Evolutionary conservation across 2,329 filamentous ascomycete species (phyloP), one percentile per base, ranked within the genome.

Genomic region (Pestalotiopsis sp.): DNA sequence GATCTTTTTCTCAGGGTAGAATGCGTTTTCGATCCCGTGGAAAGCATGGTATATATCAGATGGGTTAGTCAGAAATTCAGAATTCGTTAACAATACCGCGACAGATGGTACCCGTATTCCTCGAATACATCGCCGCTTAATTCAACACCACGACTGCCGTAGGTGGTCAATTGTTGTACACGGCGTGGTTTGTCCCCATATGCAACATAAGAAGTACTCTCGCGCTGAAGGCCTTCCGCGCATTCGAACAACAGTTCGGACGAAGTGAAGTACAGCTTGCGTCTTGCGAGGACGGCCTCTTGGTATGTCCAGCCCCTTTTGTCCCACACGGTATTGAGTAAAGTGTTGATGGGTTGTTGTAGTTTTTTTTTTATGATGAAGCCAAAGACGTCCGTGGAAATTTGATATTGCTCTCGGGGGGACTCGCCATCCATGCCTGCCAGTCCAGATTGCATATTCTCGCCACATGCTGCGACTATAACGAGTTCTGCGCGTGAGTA

Each of bases 341-440:
- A 1, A 13, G 56, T 11, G 10, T 0, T 2, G 1, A 2, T 0
- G 5, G 14, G 24, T 1, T 35, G 2, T 13, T 17, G 11, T 3
- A 35, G 17, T 2, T 6, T 35, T 24, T 58, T 52, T 22, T 1
- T 20, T 1, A 52, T n/a, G 7, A n/a, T 9, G 17, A 52, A 52
- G 22, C 44, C 44, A 52, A 52, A 52, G 6, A 58, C 56, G 1
- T 35, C 17, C 5, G 4, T 35, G 1, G 26, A 0, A 3, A 58
- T 3, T 4, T 35, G 22, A n/a, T 4, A 35, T 5, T 14, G 17
- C 56, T 9, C 20, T 17, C 24, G 22, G 0, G 56, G 4, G 13
- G 2, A 58, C 7, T 26, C 5, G 20, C 17, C 11, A 13, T 58
- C 5, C 6, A 26, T 2, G 10, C 56, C 56, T 26, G 26, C 20